Evolutionary conservation across 495 filamentous ascomycete genomes (phyloP).

Genomic region (Penicillium dipodomyicola): DNA sequence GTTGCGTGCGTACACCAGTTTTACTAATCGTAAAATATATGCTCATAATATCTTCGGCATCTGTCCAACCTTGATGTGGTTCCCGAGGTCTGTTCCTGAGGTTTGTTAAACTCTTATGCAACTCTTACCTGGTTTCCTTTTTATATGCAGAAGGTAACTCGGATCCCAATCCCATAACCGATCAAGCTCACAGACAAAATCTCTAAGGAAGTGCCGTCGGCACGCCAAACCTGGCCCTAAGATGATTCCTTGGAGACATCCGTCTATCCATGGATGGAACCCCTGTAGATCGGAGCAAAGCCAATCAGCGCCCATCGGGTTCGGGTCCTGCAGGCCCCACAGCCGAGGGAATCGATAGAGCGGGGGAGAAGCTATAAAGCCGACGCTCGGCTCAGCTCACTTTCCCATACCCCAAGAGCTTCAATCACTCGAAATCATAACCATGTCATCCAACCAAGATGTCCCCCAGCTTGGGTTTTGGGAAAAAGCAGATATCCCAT

Average conservation of each 20-base stretch:
- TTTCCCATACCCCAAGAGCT: neutral
- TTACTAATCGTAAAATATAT: no score
- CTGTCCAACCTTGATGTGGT: no score
- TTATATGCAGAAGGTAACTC: neutral
- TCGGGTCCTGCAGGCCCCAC: neutral
- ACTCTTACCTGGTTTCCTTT: neutral
- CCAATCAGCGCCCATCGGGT: neutral
- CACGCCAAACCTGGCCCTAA: neutral
- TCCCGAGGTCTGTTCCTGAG: no score
- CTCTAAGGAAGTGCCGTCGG: neutral
- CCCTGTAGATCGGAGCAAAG: neutral
- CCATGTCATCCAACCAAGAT: conserved; percentile 7
- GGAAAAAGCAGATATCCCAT: conserved; percentile 36
- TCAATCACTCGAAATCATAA: conserved; percentile 7
- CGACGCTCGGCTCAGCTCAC: no score
- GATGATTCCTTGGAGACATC: neutral
- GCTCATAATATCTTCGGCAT: no score
- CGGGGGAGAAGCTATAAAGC: neutral
- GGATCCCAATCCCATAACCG: neutral
- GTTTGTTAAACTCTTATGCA: no score
- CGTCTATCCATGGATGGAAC: no score
- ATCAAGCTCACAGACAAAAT: neutral
- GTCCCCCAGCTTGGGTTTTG: conserved; percentile 33
- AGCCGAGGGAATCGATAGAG: neutral
- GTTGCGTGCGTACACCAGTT: no score